Percentiles rank a stretch among this genome's conserved stretches.
These are phyloP conservation scores for Taphrina confusa DNA, from an alignment of 1,139 yeast genomes.

Conservation along the genomic window DNA sequence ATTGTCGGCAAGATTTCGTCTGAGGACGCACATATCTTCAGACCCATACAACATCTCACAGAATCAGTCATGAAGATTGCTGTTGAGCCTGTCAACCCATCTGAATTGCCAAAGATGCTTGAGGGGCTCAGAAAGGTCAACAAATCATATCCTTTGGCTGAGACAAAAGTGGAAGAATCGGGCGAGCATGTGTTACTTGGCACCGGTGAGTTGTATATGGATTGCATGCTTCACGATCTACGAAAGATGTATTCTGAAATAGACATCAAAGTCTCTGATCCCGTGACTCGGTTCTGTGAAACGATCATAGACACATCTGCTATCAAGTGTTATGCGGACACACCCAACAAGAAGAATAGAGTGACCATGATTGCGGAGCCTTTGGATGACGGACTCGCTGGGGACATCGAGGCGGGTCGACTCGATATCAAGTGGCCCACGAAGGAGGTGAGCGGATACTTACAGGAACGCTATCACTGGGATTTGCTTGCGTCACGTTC, in stretches of 20 bases:
- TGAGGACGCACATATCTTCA: slow-evolving; percentile 47
- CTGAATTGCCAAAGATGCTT: slow-evolving; percentile 71
- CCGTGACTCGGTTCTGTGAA: slow-evolving; percentile 77
- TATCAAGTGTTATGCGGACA: slow-evolving; percentile 62
- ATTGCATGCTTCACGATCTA: slow-evolving; percentile 77
- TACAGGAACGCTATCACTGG: slow-evolving; percentile 69
- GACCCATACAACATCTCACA: slow-evolving; percentile 52
- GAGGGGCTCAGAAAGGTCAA: slow-evolving; percentile 66
- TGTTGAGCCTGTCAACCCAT: slow-evolving; percentile 76
- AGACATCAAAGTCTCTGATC: slow-evolving; percentile 80
- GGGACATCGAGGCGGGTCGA: slow-evolving; percentile 60
- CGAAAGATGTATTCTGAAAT: slow-evolving; percentile 63
- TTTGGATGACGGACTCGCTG: slow-evolving; percentile 56
- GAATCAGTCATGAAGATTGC: slow-evolving; percentile 76
- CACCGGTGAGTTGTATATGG: slow-evolving; percentile 85
- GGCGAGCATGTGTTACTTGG: slow-evolving; percentile 84
- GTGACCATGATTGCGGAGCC: slow-evolving; percentile 82
- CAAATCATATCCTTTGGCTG: slow-evolving; percentile 65
- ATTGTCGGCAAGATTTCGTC: slow-evolving; percentile 47
- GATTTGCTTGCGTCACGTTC: slow-evolving; percentile 82
- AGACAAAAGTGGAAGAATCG: slow-evolving; percentile 75
- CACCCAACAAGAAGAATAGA: slow-evolving; percentile 58
- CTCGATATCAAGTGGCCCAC: slow-evolving; percentile 50
- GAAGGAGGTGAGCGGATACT: slow-evolving; percentile 54
- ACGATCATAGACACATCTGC: slow-evolving; percentile 69